Conservation (phyloP, 176 grass and related monocot genomes). For the Avena insularis region DNA sequence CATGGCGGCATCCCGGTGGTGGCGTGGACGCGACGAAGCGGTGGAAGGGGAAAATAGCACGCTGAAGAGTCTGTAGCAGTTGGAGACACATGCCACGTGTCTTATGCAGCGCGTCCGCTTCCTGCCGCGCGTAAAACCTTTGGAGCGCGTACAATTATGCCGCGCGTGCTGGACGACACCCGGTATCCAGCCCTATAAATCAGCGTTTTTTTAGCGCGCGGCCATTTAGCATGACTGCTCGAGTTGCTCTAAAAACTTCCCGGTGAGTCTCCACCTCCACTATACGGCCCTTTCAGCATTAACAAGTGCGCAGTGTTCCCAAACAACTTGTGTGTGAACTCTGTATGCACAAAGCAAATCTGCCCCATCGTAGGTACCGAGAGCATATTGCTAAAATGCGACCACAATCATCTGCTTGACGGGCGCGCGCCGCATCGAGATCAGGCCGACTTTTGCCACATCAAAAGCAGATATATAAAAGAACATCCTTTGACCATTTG, state of each 20-base stretch:
- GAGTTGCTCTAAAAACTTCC: not conserved
- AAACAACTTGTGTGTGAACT: not conserved
- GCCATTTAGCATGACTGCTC: too few relatives aligned
- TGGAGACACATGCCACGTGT: too few relatives aligned
- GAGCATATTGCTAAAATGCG: not conserved
- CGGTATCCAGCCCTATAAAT: too few relatives aligned
- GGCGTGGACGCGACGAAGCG: too few relatives aligned
- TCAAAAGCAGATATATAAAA: not conserved
- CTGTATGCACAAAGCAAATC: not conserved
- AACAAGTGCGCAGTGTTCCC: not conserved
- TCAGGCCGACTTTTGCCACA: not conserved
- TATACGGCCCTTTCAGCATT: not conserved
- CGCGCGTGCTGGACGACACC: too few relatives aligned
- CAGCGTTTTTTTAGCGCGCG: too few relatives aligned
- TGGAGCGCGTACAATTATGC: too few relatives aligned
- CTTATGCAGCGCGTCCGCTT: too few relatives aligned
- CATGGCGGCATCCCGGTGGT: too few relatives aligned
- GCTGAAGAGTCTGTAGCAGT: too few relatives aligned
- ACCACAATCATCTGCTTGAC: not conserved
- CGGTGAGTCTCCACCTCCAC: not conserved
- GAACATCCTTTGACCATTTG: not conserved
- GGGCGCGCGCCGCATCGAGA: not conserved
- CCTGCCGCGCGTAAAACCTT: too few relatives aligned
- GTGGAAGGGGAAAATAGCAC: too few relatives aligned
- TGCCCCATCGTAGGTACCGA: not conserved